phyloP scores from a whole-genome alignment of 352 stramenopile species.

The Blastocystis hominis region DNA sequence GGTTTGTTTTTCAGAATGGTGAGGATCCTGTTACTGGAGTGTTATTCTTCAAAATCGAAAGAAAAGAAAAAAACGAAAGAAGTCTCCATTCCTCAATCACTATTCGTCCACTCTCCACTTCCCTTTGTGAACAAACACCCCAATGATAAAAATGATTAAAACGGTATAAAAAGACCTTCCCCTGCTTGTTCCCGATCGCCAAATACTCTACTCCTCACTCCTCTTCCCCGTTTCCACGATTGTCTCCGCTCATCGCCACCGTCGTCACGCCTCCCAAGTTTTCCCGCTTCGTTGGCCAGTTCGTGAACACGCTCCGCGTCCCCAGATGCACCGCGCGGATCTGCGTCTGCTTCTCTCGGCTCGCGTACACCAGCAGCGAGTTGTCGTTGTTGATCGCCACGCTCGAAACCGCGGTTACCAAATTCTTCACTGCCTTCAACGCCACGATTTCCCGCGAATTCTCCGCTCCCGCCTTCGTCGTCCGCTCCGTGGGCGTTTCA shows the following conservation, averaged over 20 bases:
- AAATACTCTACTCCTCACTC: slow-evolving; percentile 45
- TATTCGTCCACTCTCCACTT: not conserved
- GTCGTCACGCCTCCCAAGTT: not conserved
- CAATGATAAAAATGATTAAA: slow-evolving; percentile 57
- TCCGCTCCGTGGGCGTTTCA: not conserved
- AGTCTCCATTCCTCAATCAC: too few species aligned
- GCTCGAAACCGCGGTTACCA: not conserved
- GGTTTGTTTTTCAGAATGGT: too few species aligned
- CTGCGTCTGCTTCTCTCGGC: not conserved
- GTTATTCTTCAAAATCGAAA: too few species aligned
- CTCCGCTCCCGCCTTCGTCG: not conserved
- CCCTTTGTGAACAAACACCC: not conserved
- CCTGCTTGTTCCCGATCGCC: not conserved
- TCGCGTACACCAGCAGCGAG: slow-evolving; percentile 23
- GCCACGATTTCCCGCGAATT: not conserved
- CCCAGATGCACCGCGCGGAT: not conserved
- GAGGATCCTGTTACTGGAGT: too few species aligned
- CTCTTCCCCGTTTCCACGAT: not conserved
- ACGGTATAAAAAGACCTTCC: slow-evolving; percentile 45
- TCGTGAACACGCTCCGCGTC: not conserved
- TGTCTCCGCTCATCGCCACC: slow-evolving; percentile 27
- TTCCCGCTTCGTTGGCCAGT: slow-evolving; percentile 1
- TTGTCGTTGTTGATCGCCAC: slow-evolving; percentile 37
- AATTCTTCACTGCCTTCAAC: slow-evolving; percentile 42
- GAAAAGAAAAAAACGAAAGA: too few species aligned